Evolutionary conservation across 225 moss, liverwort and hornwort species (phyloP).

Genomic region (Lunularia cruciata): DNA sequence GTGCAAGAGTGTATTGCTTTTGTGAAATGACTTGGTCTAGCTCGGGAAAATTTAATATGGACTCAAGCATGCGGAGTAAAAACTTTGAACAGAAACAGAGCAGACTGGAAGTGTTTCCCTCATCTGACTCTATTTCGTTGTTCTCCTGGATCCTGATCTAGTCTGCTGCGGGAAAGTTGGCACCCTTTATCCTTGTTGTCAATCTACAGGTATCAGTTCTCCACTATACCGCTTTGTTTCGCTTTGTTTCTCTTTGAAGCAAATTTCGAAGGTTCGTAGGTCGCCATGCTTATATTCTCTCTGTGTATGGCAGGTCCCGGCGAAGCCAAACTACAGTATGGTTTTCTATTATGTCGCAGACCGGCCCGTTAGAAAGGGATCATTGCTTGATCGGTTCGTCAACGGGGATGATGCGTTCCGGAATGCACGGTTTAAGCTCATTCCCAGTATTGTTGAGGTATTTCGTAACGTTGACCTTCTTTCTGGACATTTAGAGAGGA

Average conservation of each 20-base stretch:
- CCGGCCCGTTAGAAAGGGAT: slow-evolving; percentile 57
- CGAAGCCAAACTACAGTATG: slow-evolving; percentile 67
- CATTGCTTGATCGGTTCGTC: slow-evolving; percentile 64
- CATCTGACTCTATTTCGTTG: too few species aligned
- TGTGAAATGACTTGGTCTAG: too few species aligned
- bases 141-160: slow-evolving; percentile 17
- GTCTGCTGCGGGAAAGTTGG: slow-evolving; percentile 63
- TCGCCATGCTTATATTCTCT: not conserved
- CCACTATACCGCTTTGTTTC: too few species aligned
- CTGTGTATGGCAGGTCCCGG: slow-evolving; percentile 56
- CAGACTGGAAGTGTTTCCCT: too few species aligned
- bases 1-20: too few species aligned
- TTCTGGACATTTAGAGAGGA: too few species aligned
- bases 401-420: slow-evolving; percentile 69
- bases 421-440: slow-evolving; percentile 73
- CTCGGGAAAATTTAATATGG: too few species aligned
- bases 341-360: slow-evolving; percentile 66
- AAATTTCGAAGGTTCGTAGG: not conserved
- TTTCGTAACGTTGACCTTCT: too few species aligned
- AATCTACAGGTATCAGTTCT: slow-evolving; percentile 59
- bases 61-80: too few species aligned
- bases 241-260: not conserved
- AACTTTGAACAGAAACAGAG: too few species aligned
- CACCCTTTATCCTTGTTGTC: slow-evolving; percentile 65
- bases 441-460: slow-evolving; percentile 78